A percentile compares a stretch with the other conserved stretches of the same genome.
phyloP scores from a whole-genome alignment of 345 rosid genomes.

The Camelina hispida region DNA sequence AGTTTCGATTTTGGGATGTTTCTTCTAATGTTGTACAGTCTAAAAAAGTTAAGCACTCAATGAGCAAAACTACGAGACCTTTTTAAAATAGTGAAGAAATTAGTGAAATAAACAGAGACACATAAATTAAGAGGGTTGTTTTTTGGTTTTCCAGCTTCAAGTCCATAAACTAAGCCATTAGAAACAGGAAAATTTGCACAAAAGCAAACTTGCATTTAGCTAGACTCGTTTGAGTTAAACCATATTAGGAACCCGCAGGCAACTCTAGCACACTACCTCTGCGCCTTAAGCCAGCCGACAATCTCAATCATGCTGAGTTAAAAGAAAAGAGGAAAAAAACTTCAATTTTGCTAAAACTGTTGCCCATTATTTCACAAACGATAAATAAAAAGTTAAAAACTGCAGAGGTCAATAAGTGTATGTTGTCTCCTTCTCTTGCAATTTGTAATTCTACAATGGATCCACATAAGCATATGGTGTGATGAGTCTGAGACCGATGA shows the following conservation, averaged over 20 bases:
- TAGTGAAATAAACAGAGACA: background rate
- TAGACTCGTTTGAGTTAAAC: background rate
- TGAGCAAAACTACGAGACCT: too few species aligned
- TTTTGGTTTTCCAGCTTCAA: background rate
- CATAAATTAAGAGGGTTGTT: background rate
- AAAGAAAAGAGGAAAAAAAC: too few species aligned
- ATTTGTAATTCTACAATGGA: background rate
- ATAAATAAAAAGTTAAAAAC: background rate
- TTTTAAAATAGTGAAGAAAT: background rate
- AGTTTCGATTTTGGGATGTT: background rate
- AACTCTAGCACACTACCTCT: background rate
- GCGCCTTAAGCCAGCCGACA: background rate
- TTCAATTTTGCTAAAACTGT: background rate
- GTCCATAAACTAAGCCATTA: background rate
- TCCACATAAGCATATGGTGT: background rate
- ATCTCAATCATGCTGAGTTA: too few species aligned
- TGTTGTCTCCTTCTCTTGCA: background rate
- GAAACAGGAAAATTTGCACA: background rate
- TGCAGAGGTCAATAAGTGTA: background rate
- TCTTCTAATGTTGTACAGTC: too few species aligned
- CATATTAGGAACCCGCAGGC: background rate
- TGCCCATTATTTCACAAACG: background rate
- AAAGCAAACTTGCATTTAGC: background rate
- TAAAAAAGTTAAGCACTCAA: too few species aligned
- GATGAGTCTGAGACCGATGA: conserved; percentile 25